These are phyloP conservation scores for Rhododendron simsii DNA, from an alignment of 148 eudicot species.

Conservation along the genomic window DNA sequence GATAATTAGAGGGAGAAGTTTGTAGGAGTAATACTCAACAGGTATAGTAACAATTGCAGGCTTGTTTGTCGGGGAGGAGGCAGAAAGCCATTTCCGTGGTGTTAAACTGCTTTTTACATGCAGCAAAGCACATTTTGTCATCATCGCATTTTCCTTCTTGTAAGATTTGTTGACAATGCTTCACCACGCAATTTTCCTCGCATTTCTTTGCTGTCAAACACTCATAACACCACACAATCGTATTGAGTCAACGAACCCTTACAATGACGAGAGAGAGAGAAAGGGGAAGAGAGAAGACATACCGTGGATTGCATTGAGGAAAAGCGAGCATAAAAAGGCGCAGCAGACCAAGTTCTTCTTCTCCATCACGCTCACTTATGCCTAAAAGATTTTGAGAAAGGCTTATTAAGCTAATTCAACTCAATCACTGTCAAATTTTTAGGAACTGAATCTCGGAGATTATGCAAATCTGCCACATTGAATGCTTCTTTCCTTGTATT, in stretches of 20 bases:
- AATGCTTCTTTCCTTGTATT: neutral
- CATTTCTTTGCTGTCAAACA: neutral
- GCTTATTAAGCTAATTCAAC: neutral
- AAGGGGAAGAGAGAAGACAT: neutral
- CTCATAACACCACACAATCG: neutral
- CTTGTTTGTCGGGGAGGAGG: neutral
- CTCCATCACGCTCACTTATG: neutral
- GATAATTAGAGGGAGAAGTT: neutral
- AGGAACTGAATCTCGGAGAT: neutral
- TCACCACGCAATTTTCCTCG: neutral
- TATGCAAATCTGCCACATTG: neutral
- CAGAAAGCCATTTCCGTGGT: neutral
- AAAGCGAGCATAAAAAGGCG: neutral
- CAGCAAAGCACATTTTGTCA: neutral
- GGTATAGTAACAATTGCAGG: slow-evolving; percentile 5
- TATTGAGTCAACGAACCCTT: neutral
- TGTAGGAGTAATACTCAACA: neutral
- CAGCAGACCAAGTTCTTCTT: neutral
- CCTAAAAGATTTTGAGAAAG: neutral
- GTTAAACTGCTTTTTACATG: neutral
- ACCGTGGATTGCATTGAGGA: neutral
- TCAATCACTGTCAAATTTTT: neutral
- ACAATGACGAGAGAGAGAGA: neutral
- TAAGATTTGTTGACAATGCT: neutral
- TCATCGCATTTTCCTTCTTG: neutral